Evolutionary conservation across 768 basidiomycete species (phyloP).

Genomic region (Trametes punicea): DNA sequence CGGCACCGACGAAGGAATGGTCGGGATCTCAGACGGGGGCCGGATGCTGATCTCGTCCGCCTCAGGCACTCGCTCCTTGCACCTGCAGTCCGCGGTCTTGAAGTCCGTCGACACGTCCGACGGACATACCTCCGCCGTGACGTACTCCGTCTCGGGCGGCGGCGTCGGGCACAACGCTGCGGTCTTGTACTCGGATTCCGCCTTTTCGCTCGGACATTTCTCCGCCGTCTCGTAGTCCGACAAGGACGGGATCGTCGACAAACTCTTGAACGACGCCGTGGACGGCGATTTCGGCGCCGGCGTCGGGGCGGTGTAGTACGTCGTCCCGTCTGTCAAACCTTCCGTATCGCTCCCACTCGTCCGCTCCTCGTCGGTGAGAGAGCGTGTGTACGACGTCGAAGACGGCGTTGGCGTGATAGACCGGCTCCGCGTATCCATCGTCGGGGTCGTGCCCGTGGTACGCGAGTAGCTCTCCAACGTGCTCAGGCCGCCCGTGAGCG

Average conservation of each 20-base stretch:
- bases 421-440: conserved; percentile 8
- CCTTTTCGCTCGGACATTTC: conserved; percentile 32
- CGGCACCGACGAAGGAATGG: conserved; percentile 28
- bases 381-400: conserved; percentile 18
- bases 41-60: conserved; percentile 21
- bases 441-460: conserved; percentile 14
- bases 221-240: conserved; percentile 40
- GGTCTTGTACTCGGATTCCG: conserved; percentile 44
- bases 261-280: conserved; percentile 48
- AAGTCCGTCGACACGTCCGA: conserved; percentile 44
- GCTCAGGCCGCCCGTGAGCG: conserved; percentile 22
- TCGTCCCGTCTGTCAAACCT: conserved; percentile 6
- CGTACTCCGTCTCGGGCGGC: conserved; percentile 44
- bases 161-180: conserved; percentile 37
- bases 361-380: conserved; percentile 1
- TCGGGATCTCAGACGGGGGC: conserved; percentile 30
- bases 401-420: conserved; percentile 22
- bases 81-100: conserved; percentile 42
- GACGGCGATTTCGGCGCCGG: conserved; percentile 18
- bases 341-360: conserved; percentile 9
- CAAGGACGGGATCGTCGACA: conserved; percentile 56
- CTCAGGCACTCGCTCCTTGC: conserved; percentile 19
- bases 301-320: conserved; percentile 12
- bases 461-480: conserved; percentile 29
- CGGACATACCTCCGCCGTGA: conserved; percentile 47